phyloP scores from a whole-genome alignment of 768 basidiomycete genomes.

The Nidularia pulvinata region DNA sequence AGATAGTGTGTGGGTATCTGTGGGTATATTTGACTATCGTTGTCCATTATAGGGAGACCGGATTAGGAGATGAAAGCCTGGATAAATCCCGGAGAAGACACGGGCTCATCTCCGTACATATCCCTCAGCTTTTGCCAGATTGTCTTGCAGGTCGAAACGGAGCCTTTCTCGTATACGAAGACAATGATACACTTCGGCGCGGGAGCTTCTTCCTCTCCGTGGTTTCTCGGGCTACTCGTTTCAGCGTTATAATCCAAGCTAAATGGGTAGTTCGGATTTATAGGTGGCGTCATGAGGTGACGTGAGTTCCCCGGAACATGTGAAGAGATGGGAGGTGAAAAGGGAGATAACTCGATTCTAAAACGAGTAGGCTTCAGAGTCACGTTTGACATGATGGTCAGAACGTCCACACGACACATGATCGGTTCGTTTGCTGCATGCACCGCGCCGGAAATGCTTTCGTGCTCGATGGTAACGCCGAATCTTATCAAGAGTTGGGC shows the following conservation, averaged over 20 bases:
- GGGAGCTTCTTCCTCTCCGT: too few relatives aligned
- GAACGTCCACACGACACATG: conserved; percentile 56
- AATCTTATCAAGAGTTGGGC: conserved; percentile 62
- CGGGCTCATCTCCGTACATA: conserved; percentile 61
- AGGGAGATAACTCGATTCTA: conserved; percentile 67
- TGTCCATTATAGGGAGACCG: too few relatives aligned
- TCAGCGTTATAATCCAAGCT: too few relatives aligned
- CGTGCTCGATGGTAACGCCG: conserved; percentile 53
- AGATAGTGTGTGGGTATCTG: too few relatives aligned
- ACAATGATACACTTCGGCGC: conserved; percentile 62
- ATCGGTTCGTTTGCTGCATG: conserved; percentile 24
- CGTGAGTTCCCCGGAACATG: too few relatives aligned
- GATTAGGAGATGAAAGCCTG: too few relatives aligned
- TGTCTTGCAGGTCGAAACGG: conserved; percentile 80
- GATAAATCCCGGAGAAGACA: too few relatives aligned
- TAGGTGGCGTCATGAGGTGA: too few relatives aligned
- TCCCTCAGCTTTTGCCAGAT: conserved; percentile 74
- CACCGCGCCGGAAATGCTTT: conserved; percentile 18
- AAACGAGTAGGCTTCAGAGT: conserved; percentile 80
- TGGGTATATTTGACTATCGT: too few relatives aligned
- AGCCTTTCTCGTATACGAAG: conserved; percentile 89
- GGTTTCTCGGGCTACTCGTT: too few relatives aligned
- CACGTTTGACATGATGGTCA: conserved; percentile 30
- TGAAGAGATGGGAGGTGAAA: too few relatives aligned
- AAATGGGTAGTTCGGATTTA: too few relatives aligned